Evolutionary conservation across 345 rosid genomes (phyloP).

Genomic region (Turnera subulata): DNA sequence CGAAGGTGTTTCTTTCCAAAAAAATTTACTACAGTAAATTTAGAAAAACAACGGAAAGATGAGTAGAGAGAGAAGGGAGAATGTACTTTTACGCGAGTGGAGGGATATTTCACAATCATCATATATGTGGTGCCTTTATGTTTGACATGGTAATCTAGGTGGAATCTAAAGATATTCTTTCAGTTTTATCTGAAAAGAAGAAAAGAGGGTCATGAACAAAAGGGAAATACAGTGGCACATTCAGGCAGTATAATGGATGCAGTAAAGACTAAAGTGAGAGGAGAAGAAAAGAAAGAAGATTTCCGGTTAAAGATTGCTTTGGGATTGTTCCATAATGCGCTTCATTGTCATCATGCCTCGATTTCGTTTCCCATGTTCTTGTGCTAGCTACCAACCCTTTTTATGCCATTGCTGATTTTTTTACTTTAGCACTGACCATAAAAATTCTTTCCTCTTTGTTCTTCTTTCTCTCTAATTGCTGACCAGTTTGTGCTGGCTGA

Average conservation of each 20-base stretch:
- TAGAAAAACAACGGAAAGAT: too few species aligned
- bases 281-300: neutral
- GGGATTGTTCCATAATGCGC: conserved; percentile 18
- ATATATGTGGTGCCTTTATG: conserved; percentile 8
- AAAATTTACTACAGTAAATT: too few species aligned
- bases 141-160: conserved; percentile 12
- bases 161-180: conserved; percentile 11
- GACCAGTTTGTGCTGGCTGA: too few species aligned
- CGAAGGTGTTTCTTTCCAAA: too few species aligned
- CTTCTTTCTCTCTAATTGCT: neutral
- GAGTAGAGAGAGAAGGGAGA: neutral
- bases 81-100: neutral
- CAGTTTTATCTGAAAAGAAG: conserved; percentile 9
- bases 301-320: conserved; percentile 8
- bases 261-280: neutral
- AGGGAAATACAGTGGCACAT: neutral
- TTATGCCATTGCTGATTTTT: neutral
- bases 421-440: neutral
- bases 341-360: conserved; percentile 23
- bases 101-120: conserved; percentile 2
- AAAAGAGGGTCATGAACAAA: neutral
- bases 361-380: conserved; percentile 6
- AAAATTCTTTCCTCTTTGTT: neutral
- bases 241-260: neutral
- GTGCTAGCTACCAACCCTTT: neutral